Conservation (phyloP, 129 eudicot genomes). For the Dittrichia graveolens region DNA sequence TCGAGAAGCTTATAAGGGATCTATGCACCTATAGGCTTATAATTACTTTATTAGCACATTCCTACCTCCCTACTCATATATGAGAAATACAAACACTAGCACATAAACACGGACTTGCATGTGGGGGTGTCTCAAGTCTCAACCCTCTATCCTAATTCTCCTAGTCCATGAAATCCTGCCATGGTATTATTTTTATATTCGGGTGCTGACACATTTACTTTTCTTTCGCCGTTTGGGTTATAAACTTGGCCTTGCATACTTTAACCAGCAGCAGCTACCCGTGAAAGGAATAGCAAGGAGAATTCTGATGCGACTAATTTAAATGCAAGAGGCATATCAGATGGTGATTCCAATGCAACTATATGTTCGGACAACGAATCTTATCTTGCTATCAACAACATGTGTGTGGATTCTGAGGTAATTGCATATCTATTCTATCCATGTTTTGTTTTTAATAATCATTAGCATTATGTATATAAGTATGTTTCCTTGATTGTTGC, state of each 20-base stretch:
- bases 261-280: slow-evolving; percentile 45
- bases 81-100: no score
- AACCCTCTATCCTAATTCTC: no score
- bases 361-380: slow-evolving; percentile 38
- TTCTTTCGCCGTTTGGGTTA: neutral
- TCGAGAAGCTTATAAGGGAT: no score
- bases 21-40: no score
- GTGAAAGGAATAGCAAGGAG: slow-evolving; percentile 42
- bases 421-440: neutral
- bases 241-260: slow-evolving; percentile 13
- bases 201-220: neutral
- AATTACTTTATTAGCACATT: no score
- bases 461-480: neutral
- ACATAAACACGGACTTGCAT: no score
- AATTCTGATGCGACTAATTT: slow-evolving; percentile 49
- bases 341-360: slow-evolving; percentile 37
- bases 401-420: slow-evolving; percentile 46
- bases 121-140: no score
- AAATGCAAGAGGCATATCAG: slow-evolving; percentile 47
- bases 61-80: no score
- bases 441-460: neutral
- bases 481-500: neutral
- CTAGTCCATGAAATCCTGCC: no score
- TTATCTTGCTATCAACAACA: slow-evolving; percentile 36
- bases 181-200: no score